phyloP scores from a whole-genome alignment of 2,329 filamentous ascomycete genomes.

The Emmonsiellopsis sp. region DNA sequence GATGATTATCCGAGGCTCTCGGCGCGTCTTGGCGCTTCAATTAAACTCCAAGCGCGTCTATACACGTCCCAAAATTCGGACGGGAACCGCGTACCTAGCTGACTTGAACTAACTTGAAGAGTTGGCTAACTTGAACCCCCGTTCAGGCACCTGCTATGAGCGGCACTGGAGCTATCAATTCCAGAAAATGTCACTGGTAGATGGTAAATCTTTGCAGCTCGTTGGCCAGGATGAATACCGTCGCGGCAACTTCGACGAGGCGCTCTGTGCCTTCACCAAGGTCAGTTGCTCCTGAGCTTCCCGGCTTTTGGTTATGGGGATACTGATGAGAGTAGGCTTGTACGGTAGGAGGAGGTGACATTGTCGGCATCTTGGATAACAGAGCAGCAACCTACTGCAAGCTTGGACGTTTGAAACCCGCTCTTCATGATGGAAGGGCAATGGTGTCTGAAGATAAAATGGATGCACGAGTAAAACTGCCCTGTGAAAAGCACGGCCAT shows the following conservation, averaged over 20 bases:
- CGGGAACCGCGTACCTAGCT: too few relatives aligned
- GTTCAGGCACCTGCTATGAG: too few relatives aligned
- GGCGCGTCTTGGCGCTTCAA: neutral
- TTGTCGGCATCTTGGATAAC: slow-evolving; percentile 41
- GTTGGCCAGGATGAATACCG: slow-evolving; percentile 36
- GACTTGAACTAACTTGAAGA: too few relatives aligned
- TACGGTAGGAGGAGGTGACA: slow-evolving; percentile 21
- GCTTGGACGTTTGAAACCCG: slow-evolving; percentile 39
- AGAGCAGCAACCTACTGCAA: slow-evolving; percentile 48
- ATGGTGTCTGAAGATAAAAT: slow-evolving; percentile 44
- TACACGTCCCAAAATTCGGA: neutral
- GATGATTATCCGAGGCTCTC: neutral
- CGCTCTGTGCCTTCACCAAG: slow-evolving; percentile 33
- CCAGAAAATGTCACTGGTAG: neutral
- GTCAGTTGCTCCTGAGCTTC: slow-evolving; percentile 15
- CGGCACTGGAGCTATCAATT: too few relatives aligned
- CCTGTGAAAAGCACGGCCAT: neutral
- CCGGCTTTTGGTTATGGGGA: too few relatives aligned
- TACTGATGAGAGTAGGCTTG: slow-evolving; percentile 23
- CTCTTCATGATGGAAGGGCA: slow-evolving; percentile 46
- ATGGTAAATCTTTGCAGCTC: slow-evolving; percentile 19
- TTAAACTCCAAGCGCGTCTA: slow-evolving; percentile 1
- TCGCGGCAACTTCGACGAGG: slow-evolving; percentile 32
- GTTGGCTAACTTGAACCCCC: too few relatives aligned
- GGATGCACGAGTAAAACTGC: slow-evolving; percentile 38